Evolutionary conservation across 441 rosid genomes (phyloP).

Genomic region (Populus trichocarpa): DNA sequence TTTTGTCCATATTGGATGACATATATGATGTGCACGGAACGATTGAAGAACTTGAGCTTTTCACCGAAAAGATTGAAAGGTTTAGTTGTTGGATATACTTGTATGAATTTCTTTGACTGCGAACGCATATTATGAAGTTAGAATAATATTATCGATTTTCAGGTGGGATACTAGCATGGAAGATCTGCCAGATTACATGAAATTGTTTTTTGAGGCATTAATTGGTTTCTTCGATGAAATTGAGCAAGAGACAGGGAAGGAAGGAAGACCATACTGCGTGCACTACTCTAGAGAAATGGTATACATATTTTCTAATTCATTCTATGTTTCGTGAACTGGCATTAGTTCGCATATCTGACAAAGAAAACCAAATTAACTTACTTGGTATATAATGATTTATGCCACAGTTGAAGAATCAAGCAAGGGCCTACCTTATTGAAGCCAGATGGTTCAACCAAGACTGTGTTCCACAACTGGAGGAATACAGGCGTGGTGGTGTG

Average conservation of each 20-base stretch:
- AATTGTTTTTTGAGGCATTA: constrained; percentile 7
- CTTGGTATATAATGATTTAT: no score
- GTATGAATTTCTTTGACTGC: not conserved
- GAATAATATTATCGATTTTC: not conserved
- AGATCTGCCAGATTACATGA: constrained; percentile 35
- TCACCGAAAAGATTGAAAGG: constrained; percentile 17
- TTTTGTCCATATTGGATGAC: constrained; percentile 17
- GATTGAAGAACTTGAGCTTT: constrained; percentile 18
- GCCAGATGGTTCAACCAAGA: constrained; percentile 18
- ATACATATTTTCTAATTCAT: not conserved
- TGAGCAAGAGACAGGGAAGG: constrained; percentile 9
- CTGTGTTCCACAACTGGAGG: constrained; percentile 22
- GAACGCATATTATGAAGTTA: no score
- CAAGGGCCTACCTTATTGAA: constrained; percentile 8
- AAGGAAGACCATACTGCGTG: constrained; percentile 20
- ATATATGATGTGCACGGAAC: constrained; percentile 18
- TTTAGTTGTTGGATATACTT: not conserved
- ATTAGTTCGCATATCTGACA: no score
- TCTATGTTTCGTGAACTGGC: not conserved
- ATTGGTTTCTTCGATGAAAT: constrained; percentile 28
- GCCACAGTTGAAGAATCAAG: not conserved
- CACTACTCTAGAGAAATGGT: constrained; percentile 14
- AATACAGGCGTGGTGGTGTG: constrained; percentile 3
- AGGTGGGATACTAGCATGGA: constrained; percentile 28
- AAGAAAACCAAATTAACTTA: no score